Evolutionary conservation across 1,284 basidiomycete genomes (phyloP), one percentile per base, ranked within the genome.

Genomic region (Cutaneotrichosporon sp.): DNA sequence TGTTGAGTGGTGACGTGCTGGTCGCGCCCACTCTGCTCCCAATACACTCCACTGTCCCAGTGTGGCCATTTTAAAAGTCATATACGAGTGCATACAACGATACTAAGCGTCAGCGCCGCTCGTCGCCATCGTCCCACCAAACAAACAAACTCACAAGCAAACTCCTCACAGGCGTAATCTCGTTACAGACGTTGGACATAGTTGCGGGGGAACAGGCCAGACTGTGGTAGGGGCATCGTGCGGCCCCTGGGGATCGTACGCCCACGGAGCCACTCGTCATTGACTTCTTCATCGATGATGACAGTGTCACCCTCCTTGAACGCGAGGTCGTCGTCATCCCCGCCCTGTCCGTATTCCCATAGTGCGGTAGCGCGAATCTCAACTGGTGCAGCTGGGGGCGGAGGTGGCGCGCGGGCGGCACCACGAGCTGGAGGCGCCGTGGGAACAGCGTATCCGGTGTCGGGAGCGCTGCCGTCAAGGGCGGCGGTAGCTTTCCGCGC

Each of bases 281-380:
- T 79, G 63, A 79, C 76, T 64, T 79, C 76, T 56, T 78, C 73
- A 64, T 79, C 77, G 42, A 79, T 73, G 31, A 78, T 66, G 58
- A 79, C 69, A 5, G 62, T 73, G 63, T 79, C 77, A n/a, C 75
- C 76, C 16, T 70, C 57, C 50, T 71, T 60, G 67, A 79, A 79
- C 16, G 68, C 64, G 13, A 79, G 66, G 67, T 79, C 77, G 56
- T 77, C 76, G 8, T 68, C 65, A 57, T 75, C 75, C 67, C 67
- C 69, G 22, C 77, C 76, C 7, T 73, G 72, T 49, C 49, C 63
- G 62, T 77, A 79, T 65, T 79, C 77, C 77, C 77, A 79, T 42
- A 79, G 62, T 0, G 77, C 77, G 46, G 68, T 69, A 1, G 73
- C 77, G 30, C 71, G 70, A 32, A 16, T 38, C n/a, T 49, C 26